Evolutionary conservation across 805 yeast genomes (phyloP).

Genomic region (Nakazawaea laoshanensis): DNA sequence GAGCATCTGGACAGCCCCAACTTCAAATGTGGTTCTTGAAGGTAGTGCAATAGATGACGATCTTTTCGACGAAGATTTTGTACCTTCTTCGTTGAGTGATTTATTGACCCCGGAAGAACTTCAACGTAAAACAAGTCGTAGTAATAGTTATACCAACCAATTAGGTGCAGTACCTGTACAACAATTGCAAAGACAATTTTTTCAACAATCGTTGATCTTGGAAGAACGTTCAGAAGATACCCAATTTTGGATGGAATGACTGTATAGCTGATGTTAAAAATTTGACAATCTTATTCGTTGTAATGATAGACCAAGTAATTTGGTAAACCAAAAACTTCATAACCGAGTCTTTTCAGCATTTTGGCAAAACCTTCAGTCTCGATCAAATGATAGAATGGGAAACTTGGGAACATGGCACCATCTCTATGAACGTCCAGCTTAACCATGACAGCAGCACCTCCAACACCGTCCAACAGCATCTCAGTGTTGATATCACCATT

Average conservation of each 20-base stretch:
- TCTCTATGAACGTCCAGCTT: constrained; percentile 98
- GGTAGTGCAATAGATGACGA: constrained; percentile 34
- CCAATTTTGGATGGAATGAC: constrained; percentile 9
- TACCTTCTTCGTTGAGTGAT: constrained; percentile 77
- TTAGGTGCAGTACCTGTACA: too few relatives aligned
- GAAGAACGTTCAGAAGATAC: constrained; percentile 7
- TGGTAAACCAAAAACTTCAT: constrained; percentile 87
- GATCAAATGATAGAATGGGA: constrained; percentile 92
- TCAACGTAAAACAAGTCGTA: constrained; percentile 47
- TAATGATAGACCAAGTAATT: constrained; percentile 88
- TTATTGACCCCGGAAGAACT: constrained; percentile 76
- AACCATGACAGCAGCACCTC: constrained; percentile 94
- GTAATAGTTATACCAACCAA: too few relatives aligned
- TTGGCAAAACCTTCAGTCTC: constrained; percentile 99
- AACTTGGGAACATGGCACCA: constrained; percentile 99
- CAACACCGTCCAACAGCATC: constrained; percentile 93
- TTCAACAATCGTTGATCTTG: constrained; percentile 4
- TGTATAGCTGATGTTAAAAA: background rate
- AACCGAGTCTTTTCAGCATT: constrained; percentile 93
- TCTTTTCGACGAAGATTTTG: constrained; percentile 62
- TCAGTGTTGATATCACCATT: constrained; percentile 55
- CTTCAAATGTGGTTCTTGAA: too few relatives aligned
- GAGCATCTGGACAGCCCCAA: constrained; percentile 14
- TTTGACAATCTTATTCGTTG: constrained; percentile 45
- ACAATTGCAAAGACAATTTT: too few relatives aligned